Evolutionary conservation across 371 early-diverging fungal genomes (phyloP), one percentile per base, ranked within the genome.

Genomic region (Mortierella polycephala): DNA sequence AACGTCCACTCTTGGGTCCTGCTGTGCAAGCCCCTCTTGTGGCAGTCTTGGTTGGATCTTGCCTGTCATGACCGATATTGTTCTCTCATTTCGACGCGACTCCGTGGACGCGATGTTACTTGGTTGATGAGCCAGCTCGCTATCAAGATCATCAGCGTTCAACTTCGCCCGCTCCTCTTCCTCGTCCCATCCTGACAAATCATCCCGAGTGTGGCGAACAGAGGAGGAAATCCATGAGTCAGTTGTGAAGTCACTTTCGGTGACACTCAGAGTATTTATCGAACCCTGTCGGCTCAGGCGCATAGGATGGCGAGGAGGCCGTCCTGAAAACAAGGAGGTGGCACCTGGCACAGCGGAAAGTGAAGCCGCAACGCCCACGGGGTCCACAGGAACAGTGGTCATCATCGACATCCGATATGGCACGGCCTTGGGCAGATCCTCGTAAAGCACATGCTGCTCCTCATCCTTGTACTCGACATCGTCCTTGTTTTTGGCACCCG

Each of bases 401-500:
- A 79, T 79, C 57, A 79, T 79, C 30, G 80, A 79, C 80, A 79
- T 79, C 16, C 73, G 73, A 49, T 72, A 79, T 0, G 73, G 44
- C 6, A 79, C 72, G 0, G 80, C 80, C 52, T 47, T 60, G 40
- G 80, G 80, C 0, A 79, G 54, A n/a, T 79, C 80, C 57, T 79
- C 80, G 23, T 66, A 79, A 23, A 61, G 73, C 9, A 79, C 64
- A 44, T 79, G 80, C 4, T 79, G 80, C 42, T 79, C 69, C 45
- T 77, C 79, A 11, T 65, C 62, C 47, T 55, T 41, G 53, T 51
- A 58, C 9, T 5, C 20, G 20, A 51, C n/a, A 21, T 47, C 11
- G 9, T 52, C 49, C 13, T 46, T 47, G 5, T 60, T 53, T 45
- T 40, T 51, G 10, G 57, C 39, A 9, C 40, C 52, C 9, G 12